These are phyloP conservation scores for Paraconiothyrium sp. DNA, from an alignment of 2,329 filamentous ascomycete genomes.

Conservation along the genomic window DNA sequence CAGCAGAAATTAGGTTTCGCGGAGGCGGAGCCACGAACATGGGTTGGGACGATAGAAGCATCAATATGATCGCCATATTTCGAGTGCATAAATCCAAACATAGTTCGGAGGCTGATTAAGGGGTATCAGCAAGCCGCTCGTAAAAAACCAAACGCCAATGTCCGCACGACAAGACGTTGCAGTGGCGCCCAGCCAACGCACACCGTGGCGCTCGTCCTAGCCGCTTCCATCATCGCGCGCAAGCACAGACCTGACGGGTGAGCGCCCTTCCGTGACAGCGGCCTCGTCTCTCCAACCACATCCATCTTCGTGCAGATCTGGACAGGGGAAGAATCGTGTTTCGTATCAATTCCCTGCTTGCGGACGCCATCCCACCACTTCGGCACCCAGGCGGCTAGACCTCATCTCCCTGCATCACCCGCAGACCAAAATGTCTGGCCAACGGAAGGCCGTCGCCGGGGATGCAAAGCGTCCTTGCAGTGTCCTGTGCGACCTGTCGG, in stretches of 20 bases:
- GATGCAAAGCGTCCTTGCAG: slow-evolving; percentile 20
- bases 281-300: slow-evolving; percentile 3
- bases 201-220: slow-evolving; percentile 12
- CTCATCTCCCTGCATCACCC: slow-evolving; percentile 15
- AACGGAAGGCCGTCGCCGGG: slow-evolving; percentile 8
- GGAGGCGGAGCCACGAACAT: slow-evolving; percentile 5
- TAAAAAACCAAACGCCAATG: slow-evolving; percentile 15
- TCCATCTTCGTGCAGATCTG: slow-evolving; percentile 17
- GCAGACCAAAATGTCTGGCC: slow-evolving; percentile 18
- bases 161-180: slow-evolving; percentile 15
- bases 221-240: neutral
- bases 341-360: slow-evolving; percentile 35
- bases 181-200: slow-evolving; percentile 8
- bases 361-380: slow-evolving; percentile 22
- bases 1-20: slow-evolving; percentile 5
- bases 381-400: slow-evolving; percentile 25
- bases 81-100: slow-evolving; percentile 8
- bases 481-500: slow-evolving; percentile 25
- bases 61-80: slow-evolving; percentile 10
- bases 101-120: slow-evolving; percentile 14
- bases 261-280: slow-evolving; percentile 16
- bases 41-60: slow-evolving; percentile 1
- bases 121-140: slow-evolving; percentile 9
- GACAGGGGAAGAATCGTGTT: slow-evolving; percentile 28
- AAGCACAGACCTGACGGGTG: slow-evolving; percentile 1